Evolutionary conservation across 371 early-diverging fungal species (phyloP), one percentile per base, ranked within the genome.

Genomic region (Rhizomucor pusillus): DNA sequence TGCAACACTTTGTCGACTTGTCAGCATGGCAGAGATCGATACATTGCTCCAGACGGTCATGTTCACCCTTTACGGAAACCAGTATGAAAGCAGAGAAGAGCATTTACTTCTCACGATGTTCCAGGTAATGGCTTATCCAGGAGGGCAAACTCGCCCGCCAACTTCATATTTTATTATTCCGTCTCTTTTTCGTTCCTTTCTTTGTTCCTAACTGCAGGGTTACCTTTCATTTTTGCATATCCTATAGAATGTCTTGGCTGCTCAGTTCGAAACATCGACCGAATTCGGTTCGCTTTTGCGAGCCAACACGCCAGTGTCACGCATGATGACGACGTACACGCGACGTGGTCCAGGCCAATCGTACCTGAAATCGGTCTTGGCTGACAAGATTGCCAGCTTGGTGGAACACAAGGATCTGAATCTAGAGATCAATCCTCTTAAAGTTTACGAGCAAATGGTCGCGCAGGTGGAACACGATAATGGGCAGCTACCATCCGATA

Each of bases 311-410:
- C 95, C 97, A 0, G 93, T 93, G 3, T 94, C 95, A 4, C 86
- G 96, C 24, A 93, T 95, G 93, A 90, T 97, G 90, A 95, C 93
- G 25, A 93, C 95, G 1, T 97, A 95, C 65, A 94, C 95, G 5
- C 76, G 95, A 35, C 88, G 97, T 49, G 93, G 95, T 4, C 93
- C 93, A 18, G 96, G 96, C 43, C 95, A 94, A 75, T 84, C 90
- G 10, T 97, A 97, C 57, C 73, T 95, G 45, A 95, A 94, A 69
- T 84, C 84, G 7, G 89, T 94, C 11, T 75, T 97, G 39, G 88
- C 94, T 0, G 84, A 88, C 47, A 80, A 86, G 46, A 92, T 97
- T 56, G 87, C 88, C 54, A 72, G 75, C 44, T 43, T 73, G 16
- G 43, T 73, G 13, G 73, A 73, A 47, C 47, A 63, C 20, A 62